Evolutionary conservation across 2,329 filamentous ascomycete genomes (phyloP).

Genomic region (Phialophora tarda): DNA sequence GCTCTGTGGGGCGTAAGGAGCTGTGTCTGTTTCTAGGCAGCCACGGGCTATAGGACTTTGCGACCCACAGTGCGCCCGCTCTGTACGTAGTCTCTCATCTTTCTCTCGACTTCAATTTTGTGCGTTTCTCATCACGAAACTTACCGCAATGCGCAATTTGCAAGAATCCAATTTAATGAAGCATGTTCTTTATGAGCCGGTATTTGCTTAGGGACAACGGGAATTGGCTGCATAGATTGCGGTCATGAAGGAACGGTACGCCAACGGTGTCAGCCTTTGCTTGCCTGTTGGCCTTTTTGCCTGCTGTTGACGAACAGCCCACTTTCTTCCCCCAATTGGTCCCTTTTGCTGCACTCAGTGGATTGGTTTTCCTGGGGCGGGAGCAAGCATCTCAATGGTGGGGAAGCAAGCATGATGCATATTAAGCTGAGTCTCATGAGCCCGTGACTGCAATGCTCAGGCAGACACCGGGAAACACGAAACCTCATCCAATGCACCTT

Average conservation of each 20-base stretch:
- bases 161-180: background rate
- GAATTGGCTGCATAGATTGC: background rate
- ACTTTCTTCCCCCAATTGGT: background rate
- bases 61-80: background rate
- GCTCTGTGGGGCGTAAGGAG: background rate
- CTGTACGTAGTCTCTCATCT: background rate
- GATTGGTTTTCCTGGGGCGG: background rate
- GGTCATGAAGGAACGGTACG: background rate
- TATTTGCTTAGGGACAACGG: background rate
- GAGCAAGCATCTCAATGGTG: background rate
- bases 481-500: background rate
- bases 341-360: background rate
- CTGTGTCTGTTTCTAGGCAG: background rate
- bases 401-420: background rate
- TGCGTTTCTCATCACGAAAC: background rate
- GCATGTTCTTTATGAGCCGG: background rate
- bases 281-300: background rate
- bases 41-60: background rate
- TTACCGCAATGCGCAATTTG: background rate
- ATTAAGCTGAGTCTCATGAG: background rate
- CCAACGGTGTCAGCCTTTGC: background rate
- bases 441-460: constrained; percentile 4
- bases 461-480: constrained; percentile 7
- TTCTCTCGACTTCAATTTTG: background rate
- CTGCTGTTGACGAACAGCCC: background rate